Evolutionary conservation across 495 filamentous ascomycete species (phyloP).

Genomic region (Letharia columbiana): DNA sequence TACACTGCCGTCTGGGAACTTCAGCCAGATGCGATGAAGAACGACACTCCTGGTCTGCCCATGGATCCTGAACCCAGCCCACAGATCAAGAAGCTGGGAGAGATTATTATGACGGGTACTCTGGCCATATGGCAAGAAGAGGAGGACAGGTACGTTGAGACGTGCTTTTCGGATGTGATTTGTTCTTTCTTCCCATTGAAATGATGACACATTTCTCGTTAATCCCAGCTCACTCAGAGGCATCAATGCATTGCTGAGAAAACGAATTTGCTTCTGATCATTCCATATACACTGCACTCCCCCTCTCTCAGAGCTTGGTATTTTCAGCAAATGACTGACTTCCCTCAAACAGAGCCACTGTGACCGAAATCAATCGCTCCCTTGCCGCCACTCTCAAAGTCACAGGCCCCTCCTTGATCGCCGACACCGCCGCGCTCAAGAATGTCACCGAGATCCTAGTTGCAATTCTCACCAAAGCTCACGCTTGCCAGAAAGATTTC

Average conservation of each 20-base stretch:
- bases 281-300: slow-evolving; percentile 15
- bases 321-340: slow-evolving; percentile 35
- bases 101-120: slow-evolving; percentile 77
- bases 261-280: slow-evolving; percentile 58
- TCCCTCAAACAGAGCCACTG: slow-evolving; percentile 54
- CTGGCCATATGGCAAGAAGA: slow-evolving; percentile 81
- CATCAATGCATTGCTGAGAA: slow-evolving; percentile 82
- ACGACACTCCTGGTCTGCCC: slow-evolving; percentile 85
- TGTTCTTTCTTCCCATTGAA: slow-evolving; percentile 25
- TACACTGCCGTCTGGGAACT: slow-evolving; percentile 87
- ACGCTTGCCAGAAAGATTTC: slow-evolving; percentile 87
- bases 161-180: slow-evolving; percentile 22
- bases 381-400: slow-evolving; percentile 87
- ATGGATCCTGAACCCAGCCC: slow-evolving; percentile 65
- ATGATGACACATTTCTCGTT: slow-evolving; percentile 87
- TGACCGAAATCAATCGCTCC: slow-evolving; percentile 93
- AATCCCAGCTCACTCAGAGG: slow-evolving; percentile 99
- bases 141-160: slow-evolving; percentile 69
- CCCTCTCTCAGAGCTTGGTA: neutral
- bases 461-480: slow-evolving; percentile 72
- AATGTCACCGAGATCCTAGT: slow-evolving; percentile 58
- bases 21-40: slow-evolving; percentile 69
- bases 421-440: slow-evolving; percentile 52
- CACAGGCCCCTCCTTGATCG: slow-evolving; percentile 79
- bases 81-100: slow-evolving; percentile 77